Conservation (phyloP, 2,329 filamentous ascomycete genomes). For the Penicillium psychrosexuale region DNA sequence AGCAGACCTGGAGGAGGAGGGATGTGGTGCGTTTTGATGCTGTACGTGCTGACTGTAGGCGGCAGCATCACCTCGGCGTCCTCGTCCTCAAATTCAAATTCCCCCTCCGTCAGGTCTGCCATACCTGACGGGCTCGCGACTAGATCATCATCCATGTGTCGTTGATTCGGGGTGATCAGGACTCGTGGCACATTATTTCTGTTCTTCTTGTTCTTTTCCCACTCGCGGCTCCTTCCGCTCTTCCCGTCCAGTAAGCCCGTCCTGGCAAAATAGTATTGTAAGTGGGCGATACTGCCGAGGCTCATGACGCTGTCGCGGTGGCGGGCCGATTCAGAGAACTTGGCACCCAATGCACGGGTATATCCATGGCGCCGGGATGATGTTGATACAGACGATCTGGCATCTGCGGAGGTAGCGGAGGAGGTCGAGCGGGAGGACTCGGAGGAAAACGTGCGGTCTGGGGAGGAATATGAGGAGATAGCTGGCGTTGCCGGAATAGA, state of each 20-base stretch:
- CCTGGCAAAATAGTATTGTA: constrained; percentile 97
- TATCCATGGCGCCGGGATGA: constrained; percentile 68
- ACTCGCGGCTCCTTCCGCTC: constrained; percentile 77
- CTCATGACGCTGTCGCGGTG: constrained; percentile 94
- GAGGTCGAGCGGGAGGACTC: constrained; percentile 46
- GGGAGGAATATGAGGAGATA: constrained; percentile 45
- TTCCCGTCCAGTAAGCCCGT: constrained; percentile 93
- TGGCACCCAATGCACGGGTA: constrained; percentile 79
- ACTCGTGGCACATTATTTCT: constrained; percentile 41
- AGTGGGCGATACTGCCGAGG: constrained; percentile 89
- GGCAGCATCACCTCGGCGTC: constrained; percentile 77
- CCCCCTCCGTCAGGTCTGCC: constrained; percentile 46
- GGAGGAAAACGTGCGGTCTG: constrained; percentile 46
- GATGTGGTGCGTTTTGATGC: constrained; percentile 74
- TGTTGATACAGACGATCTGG: constrained; percentile 42
- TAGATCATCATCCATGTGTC: constrained; percentile 44
- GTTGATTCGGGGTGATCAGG: constrained; percentile 40
- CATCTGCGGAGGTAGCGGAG: constrained; percentile 44
- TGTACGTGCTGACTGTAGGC: constrained; percentile 96
- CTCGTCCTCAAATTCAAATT: constrained; percentile 40
- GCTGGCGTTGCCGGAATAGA: constrained; percentile 43
- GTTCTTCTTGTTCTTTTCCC: constrained; percentile 50
- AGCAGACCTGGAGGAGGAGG: constrained; percentile 79
- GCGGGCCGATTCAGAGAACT: constrained; percentile 86
- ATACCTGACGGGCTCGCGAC: constrained; percentile 52